phyloP scores from a whole-genome alignment of 2,329 filamentous ascomycete genomes.

The Paecilomyces niveus region DNA sequence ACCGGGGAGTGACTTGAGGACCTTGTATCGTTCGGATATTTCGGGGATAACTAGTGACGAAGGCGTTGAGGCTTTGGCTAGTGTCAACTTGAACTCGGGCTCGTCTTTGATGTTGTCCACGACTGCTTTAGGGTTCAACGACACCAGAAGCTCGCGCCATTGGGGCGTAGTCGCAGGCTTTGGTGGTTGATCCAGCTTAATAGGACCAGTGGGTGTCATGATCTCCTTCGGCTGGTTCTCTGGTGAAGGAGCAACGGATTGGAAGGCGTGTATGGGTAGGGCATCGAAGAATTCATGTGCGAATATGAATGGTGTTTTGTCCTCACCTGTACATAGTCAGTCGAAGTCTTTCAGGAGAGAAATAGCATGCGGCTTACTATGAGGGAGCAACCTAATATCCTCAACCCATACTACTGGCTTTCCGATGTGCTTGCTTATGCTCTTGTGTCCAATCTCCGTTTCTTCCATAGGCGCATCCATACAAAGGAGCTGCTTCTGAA shows the following conservation, averaged over 20 bases:
- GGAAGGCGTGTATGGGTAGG: constrained; percentile 90
- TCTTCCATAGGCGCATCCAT: constrained; percentile 61
- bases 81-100: constrained; percentile 81
- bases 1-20: constrained; percentile 59
- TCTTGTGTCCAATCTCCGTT: constrained; percentile 65
- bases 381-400: constrained; percentile 74
- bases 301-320: constrained; percentile 81
- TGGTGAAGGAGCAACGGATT: constrained; percentile 56
- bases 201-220: constrained; percentile 42
- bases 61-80: constrained; percentile 67
- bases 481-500: constrained; percentile 78
- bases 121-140: constrained; percentile 55
- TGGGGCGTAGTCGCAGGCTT: constrained; percentile 45
- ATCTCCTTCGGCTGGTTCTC: constrained; percentile 41
- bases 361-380: constrained; percentile 41
- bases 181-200: constrained; percentile 36
- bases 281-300: constrained; percentile 99
- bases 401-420: constrained; percentile 85
- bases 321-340: constrained; percentile 41
- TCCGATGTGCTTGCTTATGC: constrained; percentile 65
- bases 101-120: constrained; percentile 42
- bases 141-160: constrained; percentile 79
- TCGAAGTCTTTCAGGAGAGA: constrained; percentile 9
- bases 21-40: constrained; percentile 69
- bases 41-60: constrained; percentile 81